phyloP scores from a whole-genome alignment of 441 rosid genomes.

The Omphalea diandra region DNA sequence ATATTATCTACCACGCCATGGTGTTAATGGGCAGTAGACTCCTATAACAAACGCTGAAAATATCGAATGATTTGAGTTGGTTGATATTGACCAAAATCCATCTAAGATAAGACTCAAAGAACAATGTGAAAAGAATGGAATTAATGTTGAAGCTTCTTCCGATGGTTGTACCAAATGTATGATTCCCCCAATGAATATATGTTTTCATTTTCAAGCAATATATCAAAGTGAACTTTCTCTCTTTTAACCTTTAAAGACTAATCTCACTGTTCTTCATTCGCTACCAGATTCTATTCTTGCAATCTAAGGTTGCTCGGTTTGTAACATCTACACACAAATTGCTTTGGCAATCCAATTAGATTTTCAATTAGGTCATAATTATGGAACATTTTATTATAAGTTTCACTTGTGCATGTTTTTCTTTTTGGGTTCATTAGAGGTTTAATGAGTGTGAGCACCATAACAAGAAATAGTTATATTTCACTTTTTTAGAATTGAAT shows the following conservation, averaged over 20 bases:
- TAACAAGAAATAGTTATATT: no score
- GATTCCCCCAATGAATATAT: no score
- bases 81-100: not conserved
- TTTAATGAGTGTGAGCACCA: no score
- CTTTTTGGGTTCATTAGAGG: no score
- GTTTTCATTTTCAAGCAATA: slow-evolving; percentile 1
- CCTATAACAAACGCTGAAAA: not conserved
- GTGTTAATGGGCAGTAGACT: not conserved
- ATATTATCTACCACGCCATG: not conserved
- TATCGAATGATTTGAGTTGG: not conserved
- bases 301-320: not conserved
- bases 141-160: no score
- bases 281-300: not conserved
- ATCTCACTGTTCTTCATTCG: not conserved
- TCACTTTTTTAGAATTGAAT: no score
- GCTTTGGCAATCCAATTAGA: not conserved
- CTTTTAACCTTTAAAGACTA: not conserved
- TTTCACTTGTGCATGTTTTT: no score
- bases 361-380: not conserved
- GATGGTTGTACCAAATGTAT: no score
- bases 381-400: no score
- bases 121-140: slow-evolving; percentile 1
- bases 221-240: not conserved
- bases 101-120: not conserved
- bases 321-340: not conserved